These are phyloP conservation scores for Tilletia setariae DNA, from an alignment of 1,284 basidiomycete species.

Conservation along the genomic window DNA sequence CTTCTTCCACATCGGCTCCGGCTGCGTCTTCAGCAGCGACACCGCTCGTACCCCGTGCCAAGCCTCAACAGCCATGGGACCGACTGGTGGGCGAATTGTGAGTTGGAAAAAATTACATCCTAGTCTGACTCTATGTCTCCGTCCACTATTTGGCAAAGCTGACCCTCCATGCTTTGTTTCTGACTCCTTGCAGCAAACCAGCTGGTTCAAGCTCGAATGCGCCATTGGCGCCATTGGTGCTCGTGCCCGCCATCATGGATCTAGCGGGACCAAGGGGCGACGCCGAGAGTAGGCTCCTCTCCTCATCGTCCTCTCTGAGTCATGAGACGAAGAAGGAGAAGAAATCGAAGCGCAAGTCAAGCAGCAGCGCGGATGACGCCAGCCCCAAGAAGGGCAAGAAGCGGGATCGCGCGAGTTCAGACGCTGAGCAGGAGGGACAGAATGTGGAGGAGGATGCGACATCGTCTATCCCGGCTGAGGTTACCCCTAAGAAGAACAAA, in stretches of 20 bases:
- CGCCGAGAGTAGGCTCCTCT: neutral
- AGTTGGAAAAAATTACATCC: conserved; percentile 16
- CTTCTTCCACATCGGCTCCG: conserved; percentile 1
- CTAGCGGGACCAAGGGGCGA: neutral
- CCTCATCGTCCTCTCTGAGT: too few species aligned
- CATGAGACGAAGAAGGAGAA: neutral
- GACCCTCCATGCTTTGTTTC: conserved; percentile 17
- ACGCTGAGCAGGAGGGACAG: neutral
- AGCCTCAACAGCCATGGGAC: conserved; percentile 40
- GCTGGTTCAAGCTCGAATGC: conserved; percentile 17
- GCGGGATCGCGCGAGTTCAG: conserved; percentile 25
- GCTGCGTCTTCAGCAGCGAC: conserved; percentile 24
- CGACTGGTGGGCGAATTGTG: conserved; percentile 32
- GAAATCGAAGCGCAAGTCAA: conserved; percentile 3
- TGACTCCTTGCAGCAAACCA: conserved; percentile 19
- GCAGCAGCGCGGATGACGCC: neutral
- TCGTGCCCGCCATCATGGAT: neutral
- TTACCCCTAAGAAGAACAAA: conserved; percentile 29
- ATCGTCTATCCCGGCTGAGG: conserved; percentile 21
- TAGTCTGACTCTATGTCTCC: neutral
- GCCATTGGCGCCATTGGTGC: neutral
- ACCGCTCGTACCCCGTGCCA: conserved; percentile 29
- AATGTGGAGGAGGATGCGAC: conserved; percentile 8
- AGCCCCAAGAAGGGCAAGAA: conserved; percentile 29
- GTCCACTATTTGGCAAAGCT: neutral